Evolutionary conservation across 2,329 filamentous ascomycete genomes (phyloP), one percentile per base, ranked within the genome.

Genomic region (Parafenestella ontariensis): DNA sequence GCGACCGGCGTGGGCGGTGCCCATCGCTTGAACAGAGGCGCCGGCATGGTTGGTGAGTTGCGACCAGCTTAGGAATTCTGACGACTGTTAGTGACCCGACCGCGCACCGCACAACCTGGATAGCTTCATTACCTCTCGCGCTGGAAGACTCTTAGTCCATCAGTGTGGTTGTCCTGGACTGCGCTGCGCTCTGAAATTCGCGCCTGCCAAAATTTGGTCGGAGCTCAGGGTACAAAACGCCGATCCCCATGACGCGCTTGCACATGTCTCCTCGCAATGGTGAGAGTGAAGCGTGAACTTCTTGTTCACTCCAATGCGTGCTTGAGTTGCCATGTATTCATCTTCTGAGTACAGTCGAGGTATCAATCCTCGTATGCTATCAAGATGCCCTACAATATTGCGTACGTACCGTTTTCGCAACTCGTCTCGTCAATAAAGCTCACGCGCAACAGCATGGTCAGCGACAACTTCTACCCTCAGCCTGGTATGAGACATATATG

Each of bases 391-490:
- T 89, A 89, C 81, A 89, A 88, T 67, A 89, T 89, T 72, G 87
- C 87, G 85, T 87, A 76, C n/a, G 29, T 34, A 15, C 10, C 7
- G n/a, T 20, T 24, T 21, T 34, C 33, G 9, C 41, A 28, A 45
- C 42, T 26, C 37, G 23, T 40, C 28, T 23, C 9, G 6, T 34
- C 5, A 34, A 15, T 11, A 21, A 49, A 53, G 21, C 61, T 69
- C 29, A 68, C 43, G 31, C 33, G 11, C 13, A 20, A 20, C 63
- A 87, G 85, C 55, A 99, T 99, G 95, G 91, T 97, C 76, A 93
- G 94, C 85, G 95, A 99, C 82, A 97, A 96, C 84, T 99, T 99
- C 87, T 99, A 96, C 74, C 95, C 95, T 13, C 94, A 98, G 72
- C 94, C 95, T 47, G 93, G 82, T 82, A 73, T 48, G 76, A 43